These are phyloP conservation scores for Penicillium sp. DNA, from an alignment of 2,329 filamentous ascomycete genomes.

Conservation along the genomic window DNA sequence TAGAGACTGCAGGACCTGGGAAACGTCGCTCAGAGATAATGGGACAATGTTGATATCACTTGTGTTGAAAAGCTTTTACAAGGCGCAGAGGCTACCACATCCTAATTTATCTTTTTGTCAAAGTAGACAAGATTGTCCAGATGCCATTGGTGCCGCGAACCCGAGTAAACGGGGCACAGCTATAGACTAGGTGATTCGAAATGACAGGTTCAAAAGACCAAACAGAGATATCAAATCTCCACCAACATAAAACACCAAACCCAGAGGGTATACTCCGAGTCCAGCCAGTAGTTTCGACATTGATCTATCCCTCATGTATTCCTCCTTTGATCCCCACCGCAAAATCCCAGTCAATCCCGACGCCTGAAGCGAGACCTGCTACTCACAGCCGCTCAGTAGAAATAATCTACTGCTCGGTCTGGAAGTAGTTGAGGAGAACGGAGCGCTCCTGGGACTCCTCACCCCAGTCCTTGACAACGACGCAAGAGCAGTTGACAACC, in stretches of 20 bases:
- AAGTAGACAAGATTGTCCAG: constrained; percentile 16
- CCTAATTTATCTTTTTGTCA: constrained; percentile 12
- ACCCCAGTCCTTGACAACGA: constrained; percentile 99
- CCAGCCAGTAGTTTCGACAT: not conserved
- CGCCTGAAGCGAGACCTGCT: not conserved
- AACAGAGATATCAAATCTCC: constrained; percentile 6
- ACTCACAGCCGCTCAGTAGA: constrained; percentile 4
- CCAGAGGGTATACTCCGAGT: not conserved
- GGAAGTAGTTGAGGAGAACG: constrained; percentile 99
- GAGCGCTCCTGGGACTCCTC: constrained; percentile 99
- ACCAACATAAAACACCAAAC: not conserved
- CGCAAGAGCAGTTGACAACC: constrained; percentile 99
- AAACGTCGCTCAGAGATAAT: too few species aligned
- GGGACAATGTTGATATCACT: not conserved
- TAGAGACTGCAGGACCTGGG: too few species aligned
- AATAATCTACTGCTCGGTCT: constrained; percentile 62
- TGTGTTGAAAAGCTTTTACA: not conserved
- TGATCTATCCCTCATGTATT: constrained; percentile 8
- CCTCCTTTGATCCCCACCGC: constrained; percentile 12
- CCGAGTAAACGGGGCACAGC: constrained; percentile 26
- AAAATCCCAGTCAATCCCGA: constrained; percentile 6
- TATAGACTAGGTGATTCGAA: constrained; percentile 8
- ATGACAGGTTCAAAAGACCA: constrained; percentile 5
- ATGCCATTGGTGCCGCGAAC: constrained; percentile 17
- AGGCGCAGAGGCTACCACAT: not conserved